Evolutionary conservation across 345 rosid species (phyloP).

Genomic region (Barbarea vulgaris): DNA sequence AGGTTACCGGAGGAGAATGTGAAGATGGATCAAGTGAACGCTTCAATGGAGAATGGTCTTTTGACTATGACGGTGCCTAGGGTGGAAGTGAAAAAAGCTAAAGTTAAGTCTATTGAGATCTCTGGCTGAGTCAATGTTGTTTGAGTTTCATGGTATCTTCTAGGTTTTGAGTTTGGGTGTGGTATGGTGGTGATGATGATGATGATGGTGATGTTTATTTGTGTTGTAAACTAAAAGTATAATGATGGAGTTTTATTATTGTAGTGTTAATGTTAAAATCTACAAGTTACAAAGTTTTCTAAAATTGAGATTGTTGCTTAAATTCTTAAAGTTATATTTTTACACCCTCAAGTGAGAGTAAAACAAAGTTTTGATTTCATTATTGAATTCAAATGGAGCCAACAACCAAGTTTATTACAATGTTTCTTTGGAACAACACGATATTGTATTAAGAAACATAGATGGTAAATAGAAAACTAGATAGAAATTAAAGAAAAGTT

Average conservation of each 20-base stretch:
- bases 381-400: not conserved
- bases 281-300: not conserved
- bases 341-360: not conserved
- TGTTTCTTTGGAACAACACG: not conserved
- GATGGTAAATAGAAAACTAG: not conserved
- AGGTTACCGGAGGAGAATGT: not conserved
- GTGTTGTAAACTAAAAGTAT: too few relatives aligned
- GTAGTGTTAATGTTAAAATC: too few relatives aligned
- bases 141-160: too few relatives aligned
- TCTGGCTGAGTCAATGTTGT: not conserved
- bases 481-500: too few relatives aligned
- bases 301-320: not conserved
- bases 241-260: too few relatives aligned
- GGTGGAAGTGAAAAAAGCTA: not conserved
- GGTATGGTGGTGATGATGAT: too few relatives aligned
- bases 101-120: not conserved
- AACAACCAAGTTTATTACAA: not conserved
- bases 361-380: not conserved
- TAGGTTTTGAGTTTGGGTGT: too few relatives aligned
- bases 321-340: not conserved
- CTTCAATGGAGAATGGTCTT: not conserved
- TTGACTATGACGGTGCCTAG: not conserved
- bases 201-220: too few relatives aligned
- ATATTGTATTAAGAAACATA: not conserved
- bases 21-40: not conserved